phyloP scores from a whole-genome alignment of 2,329 filamentous ascomycete species.

The Falciphora oryzae region DNA sequence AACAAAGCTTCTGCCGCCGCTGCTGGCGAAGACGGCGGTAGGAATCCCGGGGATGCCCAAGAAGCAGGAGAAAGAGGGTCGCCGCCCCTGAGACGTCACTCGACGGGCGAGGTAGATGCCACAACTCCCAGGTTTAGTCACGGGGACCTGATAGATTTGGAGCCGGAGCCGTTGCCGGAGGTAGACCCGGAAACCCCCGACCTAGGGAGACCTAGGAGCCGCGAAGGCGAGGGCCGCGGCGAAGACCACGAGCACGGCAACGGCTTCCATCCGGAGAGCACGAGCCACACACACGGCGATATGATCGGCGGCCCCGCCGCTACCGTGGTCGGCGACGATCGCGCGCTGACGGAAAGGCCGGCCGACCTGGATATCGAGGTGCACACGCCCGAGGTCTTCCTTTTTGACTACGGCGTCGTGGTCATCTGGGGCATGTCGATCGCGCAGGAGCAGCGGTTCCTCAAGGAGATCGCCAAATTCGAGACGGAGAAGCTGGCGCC shows the following conservation, averaged over 20 bases:
- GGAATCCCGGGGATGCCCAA: too few species aligned
- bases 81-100: slow-evolving; percentile 52
- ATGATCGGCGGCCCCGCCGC: slow-evolving; percentile 3
- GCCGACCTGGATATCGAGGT: slow-evolving; percentile 81
- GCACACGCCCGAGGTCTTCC: slow-evolving; percentile 88
- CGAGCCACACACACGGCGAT: not conserved
- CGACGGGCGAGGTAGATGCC: slow-evolving; percentile 66
- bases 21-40: not conserved
- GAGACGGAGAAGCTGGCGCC: slow-evolving; percentile 83
- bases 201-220: slow-evolving; percentile 21
- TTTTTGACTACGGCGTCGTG: slow-evolving; percentile 96
- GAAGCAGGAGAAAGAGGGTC: not conserved
- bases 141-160: slow-evolving; percentile 60
- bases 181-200: slow-evolving; percentile 12
- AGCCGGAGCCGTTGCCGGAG: slow-evolving; percentile 2
- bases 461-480: slow-evolving; percentile 92
- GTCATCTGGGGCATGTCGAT: slow-evolving; percentile 98
- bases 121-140: slow-evolving; percentile 44
- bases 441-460: slow-evolving; percentile 81
- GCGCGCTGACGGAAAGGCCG: slow-evolving; percentile 12
- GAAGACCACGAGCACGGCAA: slow-evolving; percentile 3
- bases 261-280: not conserved
- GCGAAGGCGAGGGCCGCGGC: slow-evolving; percentile 12
- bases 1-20: slow-evolving; percentile 13
- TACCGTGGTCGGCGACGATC: slow-evolving; percentile 1